Percentiles rank a stretch among this genome's conserved stretches.
These are phyloP conservation scores for Ophiostoma tasmaniense DNA, from an alignment of 2,329 filamentous ascomycete species.

Conservation along the genomic window DNA sequence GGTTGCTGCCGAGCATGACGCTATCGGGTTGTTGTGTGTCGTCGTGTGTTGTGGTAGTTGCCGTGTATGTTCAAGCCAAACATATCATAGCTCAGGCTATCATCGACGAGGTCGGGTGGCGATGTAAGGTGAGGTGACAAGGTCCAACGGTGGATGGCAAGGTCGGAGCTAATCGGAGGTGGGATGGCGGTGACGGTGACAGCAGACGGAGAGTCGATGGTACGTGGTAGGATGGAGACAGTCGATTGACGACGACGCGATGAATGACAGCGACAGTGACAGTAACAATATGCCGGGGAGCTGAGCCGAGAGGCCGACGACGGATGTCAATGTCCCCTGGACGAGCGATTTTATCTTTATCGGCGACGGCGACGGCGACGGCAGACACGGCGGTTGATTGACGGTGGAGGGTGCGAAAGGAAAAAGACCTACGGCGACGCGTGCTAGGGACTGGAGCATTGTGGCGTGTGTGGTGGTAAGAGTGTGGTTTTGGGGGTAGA, in stretches of 20 bases:
- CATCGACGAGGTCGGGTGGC: not conserved
- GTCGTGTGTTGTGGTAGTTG: no score
- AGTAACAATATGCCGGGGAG: no score
- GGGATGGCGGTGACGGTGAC: not conserved
- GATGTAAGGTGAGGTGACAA: not conserved
- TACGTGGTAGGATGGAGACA: not conserved
- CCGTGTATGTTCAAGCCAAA: not conserved
- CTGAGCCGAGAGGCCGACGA: no score
- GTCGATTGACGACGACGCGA: not conserved
- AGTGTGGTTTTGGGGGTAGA: not conserved
- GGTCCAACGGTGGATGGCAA: not conserved
- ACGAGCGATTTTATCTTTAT: not conserved
- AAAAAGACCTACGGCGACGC: conserved; percentile 44
- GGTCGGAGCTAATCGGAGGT: not conserved
- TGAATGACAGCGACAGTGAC: not conserved
- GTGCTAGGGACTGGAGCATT: conserved; percentile 36
- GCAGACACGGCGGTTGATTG: not conserved
- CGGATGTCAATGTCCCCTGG: no score
- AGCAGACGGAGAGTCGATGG: no score
- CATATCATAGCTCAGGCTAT: not conserved
- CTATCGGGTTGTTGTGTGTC: no score
- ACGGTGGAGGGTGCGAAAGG: not conserved
- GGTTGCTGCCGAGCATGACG: no score
- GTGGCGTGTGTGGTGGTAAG: conserved; percentile 9
- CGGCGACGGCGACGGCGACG: not conserved